These are phyloP conservation scores for Thozetella sp. DNA, from an alignment of 495 filamentous ascomycete species.

Conservation along the genomic window DNA sequence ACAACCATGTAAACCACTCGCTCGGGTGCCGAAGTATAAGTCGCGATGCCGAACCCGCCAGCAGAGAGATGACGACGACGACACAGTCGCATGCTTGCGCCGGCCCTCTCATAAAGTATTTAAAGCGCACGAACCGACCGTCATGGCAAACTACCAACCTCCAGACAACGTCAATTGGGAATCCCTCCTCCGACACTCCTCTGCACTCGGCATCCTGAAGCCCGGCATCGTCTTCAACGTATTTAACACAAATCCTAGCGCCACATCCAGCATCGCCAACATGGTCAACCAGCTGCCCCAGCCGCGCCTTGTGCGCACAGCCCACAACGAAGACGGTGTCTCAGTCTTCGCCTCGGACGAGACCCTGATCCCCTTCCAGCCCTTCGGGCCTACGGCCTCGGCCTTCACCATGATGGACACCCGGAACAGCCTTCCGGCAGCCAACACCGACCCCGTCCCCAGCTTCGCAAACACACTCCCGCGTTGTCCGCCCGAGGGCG, in stretches of 20 bases:
- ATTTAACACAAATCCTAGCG: conserved; percentile 3
- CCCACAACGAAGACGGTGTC: conserved; percentile 26
- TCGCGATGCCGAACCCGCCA: neutral
- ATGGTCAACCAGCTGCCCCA: conserved; percentile 5
- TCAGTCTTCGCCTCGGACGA: conserved; percentile 32
- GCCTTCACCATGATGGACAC: conserved; percentile 27
- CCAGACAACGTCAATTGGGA: conserved; percentile 16
- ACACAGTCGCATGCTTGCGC: too few species aligned
- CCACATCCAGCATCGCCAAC: neutral
- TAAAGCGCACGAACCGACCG: neutral
- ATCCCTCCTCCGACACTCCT: conserved; percentile 21
- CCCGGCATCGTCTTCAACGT: conserved; percentile 18
- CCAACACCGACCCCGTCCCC: conserved; percentile 18
- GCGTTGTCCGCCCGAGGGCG: conserved; percentile 20
- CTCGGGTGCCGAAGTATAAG: neutral
- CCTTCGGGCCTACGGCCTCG: conserved; percentile 23
- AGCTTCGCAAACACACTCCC: conserved; percentile 18
- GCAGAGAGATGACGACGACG: neutral
- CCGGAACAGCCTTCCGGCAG: conserved; percentile 24
- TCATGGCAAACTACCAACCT: conserved; percentile 3
- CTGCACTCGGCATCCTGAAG: conserved; percentile 21
- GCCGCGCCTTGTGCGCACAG: conserved; percentile 32
- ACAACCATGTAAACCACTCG: neutral
- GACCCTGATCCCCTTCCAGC: conserved; percentile 21
- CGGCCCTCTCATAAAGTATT: too few species aligned